phyloP scores from a whole-genome alignment of 2,329 filamentous ascomycete species.

The Graphilbum sp. region DNA sequence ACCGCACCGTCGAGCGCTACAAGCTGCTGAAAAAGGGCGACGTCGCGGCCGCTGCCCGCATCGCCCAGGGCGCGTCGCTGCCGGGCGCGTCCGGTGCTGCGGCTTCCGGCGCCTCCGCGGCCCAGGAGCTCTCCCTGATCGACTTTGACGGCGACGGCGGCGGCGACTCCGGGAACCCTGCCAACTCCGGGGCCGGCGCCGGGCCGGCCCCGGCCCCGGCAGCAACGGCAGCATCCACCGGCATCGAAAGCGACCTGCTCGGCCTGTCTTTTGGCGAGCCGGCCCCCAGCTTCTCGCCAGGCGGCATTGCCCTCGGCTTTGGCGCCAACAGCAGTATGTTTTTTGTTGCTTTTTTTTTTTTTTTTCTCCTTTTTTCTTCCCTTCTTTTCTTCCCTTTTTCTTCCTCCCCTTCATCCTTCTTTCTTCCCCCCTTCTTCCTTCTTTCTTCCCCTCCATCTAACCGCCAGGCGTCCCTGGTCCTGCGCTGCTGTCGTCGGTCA shows the following conservation, averaged over 20 bases:
- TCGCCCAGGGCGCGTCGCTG: conserved; percentile 58
- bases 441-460: background rate
- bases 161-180: too few relatives aligned
- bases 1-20: conserved; percentile 88
- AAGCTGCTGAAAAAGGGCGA: conserved; percentile 94
- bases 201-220: conserved; percentile 25
- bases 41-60: conserved; percentile 62
- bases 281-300: conserved; percentile 48
- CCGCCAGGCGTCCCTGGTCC: conserved; percentile 44
- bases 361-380: background rate
- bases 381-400: background rate
- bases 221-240: too few relatives aligned
- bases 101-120: conserved; percentile 41
- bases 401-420: background rate
- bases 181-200: too few relatives aligned
- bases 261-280: conserved; percentile 64
- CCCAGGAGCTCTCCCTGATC: conserved; percentile 76
- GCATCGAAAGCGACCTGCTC: conserved; percentile 78
- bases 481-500: conserved; percentile 46
- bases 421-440: background rate
- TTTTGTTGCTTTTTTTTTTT: background rate
- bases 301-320: conserved; percentile 71
- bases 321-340: conserved; percentile 46
- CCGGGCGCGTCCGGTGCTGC: conserved; percentile 31
- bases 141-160: conserved; percentile 57